Conservation (phyloP, 202 grass and related monocot species). For the Saccharum hybrid region DNA sequence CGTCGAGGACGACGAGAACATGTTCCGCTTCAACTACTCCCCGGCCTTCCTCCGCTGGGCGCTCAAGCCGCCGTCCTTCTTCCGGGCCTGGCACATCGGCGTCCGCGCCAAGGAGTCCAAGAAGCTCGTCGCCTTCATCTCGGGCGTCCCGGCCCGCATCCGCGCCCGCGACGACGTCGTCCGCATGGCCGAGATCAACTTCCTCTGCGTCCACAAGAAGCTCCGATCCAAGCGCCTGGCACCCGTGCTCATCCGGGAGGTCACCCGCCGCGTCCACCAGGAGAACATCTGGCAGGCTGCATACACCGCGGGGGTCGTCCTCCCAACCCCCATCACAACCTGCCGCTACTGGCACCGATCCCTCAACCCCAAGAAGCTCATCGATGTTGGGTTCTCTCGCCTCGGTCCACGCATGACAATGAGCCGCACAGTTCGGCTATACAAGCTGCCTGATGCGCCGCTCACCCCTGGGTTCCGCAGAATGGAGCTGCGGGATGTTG, state of each 20-base stretch:
- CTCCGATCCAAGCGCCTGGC: conserved; percentile 98
- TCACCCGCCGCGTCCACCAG: conserved; percentile 88
- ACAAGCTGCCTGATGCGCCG: conserved; percentile 83
- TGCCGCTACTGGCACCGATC: conserved; percentile 97
- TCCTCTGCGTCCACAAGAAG: conserved; percentile 98
- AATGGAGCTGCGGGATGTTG: conserved; percentile 90
- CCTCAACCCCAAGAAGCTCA: conserved; percentile 94
- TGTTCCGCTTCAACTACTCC: conserved; percentile 99
- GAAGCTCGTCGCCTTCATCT: conserved; percentile 97
- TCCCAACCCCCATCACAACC: conserved; percentile 92
- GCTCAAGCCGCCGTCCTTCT: conserved; percentile 84
- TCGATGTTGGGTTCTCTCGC: conserved; percentile 91
- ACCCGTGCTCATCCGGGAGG: conserved; percentile 95
- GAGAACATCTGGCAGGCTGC: conserved; percentile 99
- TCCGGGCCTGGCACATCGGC: conserved; percentile 94
- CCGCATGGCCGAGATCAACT: conserved; percentile 99
- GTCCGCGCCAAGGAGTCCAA: conserved; percentile 84
- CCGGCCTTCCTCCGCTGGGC: conserved; percentile 90
- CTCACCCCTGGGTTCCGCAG: conserved; percentile 84
- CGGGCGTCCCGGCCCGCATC: conserved; percentile 91
- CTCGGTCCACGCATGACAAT: conserved; percentile 95
- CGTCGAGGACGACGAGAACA: conserved; percentile 99
- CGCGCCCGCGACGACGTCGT: conserved; percentile 69
- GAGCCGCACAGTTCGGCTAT: conserved; percentile 90
- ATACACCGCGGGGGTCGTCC: conserved; percentile 87